Base-by-base conservation (phyloP, 345 rosid species). In the Salix dunnii region DNA sequence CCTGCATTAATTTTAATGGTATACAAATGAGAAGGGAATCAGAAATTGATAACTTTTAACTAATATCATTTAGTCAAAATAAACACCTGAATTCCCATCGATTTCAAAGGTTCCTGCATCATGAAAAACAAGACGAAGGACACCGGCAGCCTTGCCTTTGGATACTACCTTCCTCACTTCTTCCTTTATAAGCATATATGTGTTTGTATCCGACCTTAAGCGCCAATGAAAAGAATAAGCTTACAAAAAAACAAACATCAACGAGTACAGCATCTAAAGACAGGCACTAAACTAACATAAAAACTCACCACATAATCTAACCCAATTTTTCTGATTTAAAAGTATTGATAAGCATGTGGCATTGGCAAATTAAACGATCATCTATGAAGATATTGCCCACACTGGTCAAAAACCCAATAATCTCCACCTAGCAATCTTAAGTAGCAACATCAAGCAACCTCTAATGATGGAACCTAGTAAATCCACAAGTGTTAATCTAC, bases 111-210 rank as follows among this genome's bases (percentile, higher is more conserved):
- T 93, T 80, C 97, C 99, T n/a, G 96, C 99, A 79, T 95, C 99
- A 86, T 93, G 99, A 85, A 95, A 95, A 67, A 87, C 97, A 72
- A 93, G 89, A 77, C 99, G 97, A 85, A 95, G 99, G 73, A 95
- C 90, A 63, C 97, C 97, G 35, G 97, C 92, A 74, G 99, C 97
- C 81, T 91, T 95, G n/a, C 87, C 93, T 78, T 91, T 95, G 49
- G 97, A 80, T 69, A 95, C 83, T 8, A 88, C 91, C 85, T 88
- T 95, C 77, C 88, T 87, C 66, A 88, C 82, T 80, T 88, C 93
- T 67, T 80, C 88, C 86, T 75, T 85, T 66, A 92, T 81, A 68
- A 82, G 62, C 18, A 69, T 3, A 78, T 82, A 83, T 27, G 80
- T 67, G 9, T 81, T 81, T 13, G 62, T 21, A 71, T 64, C 83